A percentile compares a stretch with the other conserved stretches of the same genome.
phyloP scores from a whole-genome alignment of 768 basidiomycete species.

The Sporobolomyces pararoseus region DNA sequence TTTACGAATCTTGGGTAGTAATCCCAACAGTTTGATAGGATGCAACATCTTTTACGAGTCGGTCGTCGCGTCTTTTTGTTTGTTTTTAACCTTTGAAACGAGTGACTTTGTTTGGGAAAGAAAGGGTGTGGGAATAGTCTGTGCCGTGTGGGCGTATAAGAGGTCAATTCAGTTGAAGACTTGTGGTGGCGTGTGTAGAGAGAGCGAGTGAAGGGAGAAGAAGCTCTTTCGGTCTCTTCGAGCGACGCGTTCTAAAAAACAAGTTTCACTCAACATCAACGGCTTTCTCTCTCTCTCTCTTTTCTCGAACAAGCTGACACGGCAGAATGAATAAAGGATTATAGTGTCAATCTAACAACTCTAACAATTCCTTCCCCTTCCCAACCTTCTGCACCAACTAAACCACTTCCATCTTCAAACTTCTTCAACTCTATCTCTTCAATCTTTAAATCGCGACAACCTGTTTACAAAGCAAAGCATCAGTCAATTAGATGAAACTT shows the following conservation, averaged over 20 bases:
- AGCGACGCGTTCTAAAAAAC: background rate
- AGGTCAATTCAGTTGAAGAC: constrained; percentile 1
- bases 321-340: too few relatives aligned
- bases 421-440: constrained; percentile 1
- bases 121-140: background rate
- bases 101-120: background rate
- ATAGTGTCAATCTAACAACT: constrained; percentile 21
- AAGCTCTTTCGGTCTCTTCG: background rate
- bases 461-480: background rate
- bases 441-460: background rate
- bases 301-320: background rate
- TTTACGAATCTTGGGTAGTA: constrained; percentile 5
- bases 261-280: too few relatives aligned
- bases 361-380: constrained; percentile 35
- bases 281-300: background rate
- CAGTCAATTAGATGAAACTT: background rate
- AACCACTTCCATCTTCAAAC: background rate
- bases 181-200: background rate
- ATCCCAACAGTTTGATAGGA: background rate
- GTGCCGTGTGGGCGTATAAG: constrained; percentile 39
- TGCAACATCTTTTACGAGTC: background rate
- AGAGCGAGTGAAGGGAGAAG: background rate
- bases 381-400: constrained; percentile 38
- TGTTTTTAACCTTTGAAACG: background rate
- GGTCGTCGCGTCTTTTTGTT: too few relatives aligned